Evolutionary conservation across 2,329 filamentous ascomycete species (phyloP).

Genomic region (Penicillium sp.): DNA sequence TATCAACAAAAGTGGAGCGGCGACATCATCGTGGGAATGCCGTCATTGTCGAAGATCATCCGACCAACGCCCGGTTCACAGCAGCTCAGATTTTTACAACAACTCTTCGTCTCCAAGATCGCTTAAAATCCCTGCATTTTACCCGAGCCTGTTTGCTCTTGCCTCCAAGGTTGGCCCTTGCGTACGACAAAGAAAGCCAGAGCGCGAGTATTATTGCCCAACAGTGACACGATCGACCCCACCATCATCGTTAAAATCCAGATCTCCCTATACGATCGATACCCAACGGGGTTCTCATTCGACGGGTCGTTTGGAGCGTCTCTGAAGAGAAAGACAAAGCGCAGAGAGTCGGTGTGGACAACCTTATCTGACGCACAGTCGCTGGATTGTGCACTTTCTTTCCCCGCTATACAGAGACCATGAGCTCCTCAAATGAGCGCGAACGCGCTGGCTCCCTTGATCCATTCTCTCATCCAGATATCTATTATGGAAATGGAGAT

Average conservation of each 20-base stretch:
- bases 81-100: slow-evolving; percentile 4
- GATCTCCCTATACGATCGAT: neutral
- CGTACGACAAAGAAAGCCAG: slow-evolving; percentile 1
- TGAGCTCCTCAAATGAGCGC: slow-evolving; percentile 38
- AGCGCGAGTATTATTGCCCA: neutral
- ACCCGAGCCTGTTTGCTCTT: slow-evolving; percentile 6
- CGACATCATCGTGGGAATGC: slow-evolving; percentile 22
- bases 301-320: neutral
- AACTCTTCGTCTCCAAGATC: neutral
- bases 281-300: neutral
- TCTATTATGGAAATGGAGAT: slow-evolving; percentile 55
- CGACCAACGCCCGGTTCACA: slow-evolving; percentile 7
- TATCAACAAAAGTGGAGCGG: slow-evolving; percentile 23
- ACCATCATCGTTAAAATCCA: neutral
- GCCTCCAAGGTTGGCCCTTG: slow-evolving; percentile 5
- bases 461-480: slow-evolving; percentile 52
- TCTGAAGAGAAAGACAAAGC: neutral
- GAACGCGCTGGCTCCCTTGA: slow-evolving; percentile 43
- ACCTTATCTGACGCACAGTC: slow-evolving; percentile 18
- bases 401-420: slow-evolving; percentile 20
- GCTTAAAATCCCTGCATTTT: slow-evolving; percentile 2
- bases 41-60: slow-evolving; percentile 19
- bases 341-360: slow-evolving; percentile 20
- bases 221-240: no score
- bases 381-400: slow-evolving; percentile 9